Conservation (phyloP, 2,329 filamentous ascomycete species). For the Diaporthe sp. region DNA sequence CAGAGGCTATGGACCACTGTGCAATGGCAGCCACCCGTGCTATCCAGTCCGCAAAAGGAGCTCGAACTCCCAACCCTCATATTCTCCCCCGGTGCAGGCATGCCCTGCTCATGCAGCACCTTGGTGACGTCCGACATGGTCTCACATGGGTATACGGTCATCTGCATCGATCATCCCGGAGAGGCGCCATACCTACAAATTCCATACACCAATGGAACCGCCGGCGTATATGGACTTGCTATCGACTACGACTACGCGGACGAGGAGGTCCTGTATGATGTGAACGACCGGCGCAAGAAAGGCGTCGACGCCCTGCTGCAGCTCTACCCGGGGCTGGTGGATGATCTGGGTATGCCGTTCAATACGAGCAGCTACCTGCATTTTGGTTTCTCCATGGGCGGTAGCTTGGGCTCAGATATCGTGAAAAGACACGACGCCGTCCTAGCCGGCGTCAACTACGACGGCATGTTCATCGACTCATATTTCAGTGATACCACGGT, state of each 20-base stretch:
- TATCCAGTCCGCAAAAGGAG: neutral
- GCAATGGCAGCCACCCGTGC: neutral
- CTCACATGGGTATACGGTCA: neutral
- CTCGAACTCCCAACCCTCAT: neutral
- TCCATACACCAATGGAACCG: neutral
- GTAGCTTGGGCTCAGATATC: neutral
- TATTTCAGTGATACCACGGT: neutral
- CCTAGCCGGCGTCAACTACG: neutral
- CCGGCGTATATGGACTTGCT: neutral
- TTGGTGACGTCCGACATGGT: neutral
- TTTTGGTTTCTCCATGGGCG: conserved; percentile 4
- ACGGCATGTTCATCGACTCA: neutral
- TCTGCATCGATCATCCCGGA: neutral
- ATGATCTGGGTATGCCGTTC: neutral
- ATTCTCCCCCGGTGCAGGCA: neutral
- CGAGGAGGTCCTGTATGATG: neutral
- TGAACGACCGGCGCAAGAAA: neutral
- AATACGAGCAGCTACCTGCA: conserved; percentile 2
- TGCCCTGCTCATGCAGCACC: neutral
- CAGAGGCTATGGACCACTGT: neutral
- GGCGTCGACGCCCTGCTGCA: neutral
- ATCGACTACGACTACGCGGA: neutral
- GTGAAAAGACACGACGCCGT: neutral
- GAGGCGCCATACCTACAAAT: neutral
- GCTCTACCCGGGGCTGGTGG: neutral